Base-by-base conservation (phyloP, 2,329 filamentous ascomycete genomes). In the Nothophoma quercina region DNA sequence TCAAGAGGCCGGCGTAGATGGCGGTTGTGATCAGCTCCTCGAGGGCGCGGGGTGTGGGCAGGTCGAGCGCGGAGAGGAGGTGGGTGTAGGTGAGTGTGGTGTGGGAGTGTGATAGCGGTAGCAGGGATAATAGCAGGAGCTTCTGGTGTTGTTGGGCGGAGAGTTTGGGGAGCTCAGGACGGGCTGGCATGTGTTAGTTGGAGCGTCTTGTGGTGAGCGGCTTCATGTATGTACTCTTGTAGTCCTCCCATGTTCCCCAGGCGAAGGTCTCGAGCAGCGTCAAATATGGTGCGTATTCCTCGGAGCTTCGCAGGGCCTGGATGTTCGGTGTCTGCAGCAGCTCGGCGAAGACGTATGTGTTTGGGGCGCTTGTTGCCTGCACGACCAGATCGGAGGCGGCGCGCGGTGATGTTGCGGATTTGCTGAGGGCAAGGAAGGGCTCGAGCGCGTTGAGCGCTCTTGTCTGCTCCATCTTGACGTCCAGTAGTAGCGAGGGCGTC, bases 341-440 rank as follows among this genome's bases (percentile, higher is more conserved):
- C 78, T 98, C 93, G 62, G 90, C 86, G 79, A 99, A 99, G 77
- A 98, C 84, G 75, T 88, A 99, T 60, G 93, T 96, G 75, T 92
- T 90, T 22, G 90, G 86, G 49, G 88, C 88, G n/a, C 91, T 92
- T 42, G 92, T 98, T 56, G 93, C 95, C 76, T 92, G 90, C 35
- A 83, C 86, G 72, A 98, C 85, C 46, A 98, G 85, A 72, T 96
- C 92, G 68, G 90, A 88, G 33, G 93, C 89, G 52, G 92, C 91
- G 64, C 90, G 88, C 32, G 91, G 88, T 9, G 92, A 91, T 6
- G 86, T 90, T 58, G 91, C 91, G 9, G 91, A 90, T 72, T 93
- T 95, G 68, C 89, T 89, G 60, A 97, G 89, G 44, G 89, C 89
- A 55, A 99, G 80, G 78, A 93, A 98, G n/a, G 93, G 92, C 81